Evolutionary conservation across 2,329 filamentous ascomycete species (phyloP).

Genomic region (Chrysoporthe cubensis): DNA sequence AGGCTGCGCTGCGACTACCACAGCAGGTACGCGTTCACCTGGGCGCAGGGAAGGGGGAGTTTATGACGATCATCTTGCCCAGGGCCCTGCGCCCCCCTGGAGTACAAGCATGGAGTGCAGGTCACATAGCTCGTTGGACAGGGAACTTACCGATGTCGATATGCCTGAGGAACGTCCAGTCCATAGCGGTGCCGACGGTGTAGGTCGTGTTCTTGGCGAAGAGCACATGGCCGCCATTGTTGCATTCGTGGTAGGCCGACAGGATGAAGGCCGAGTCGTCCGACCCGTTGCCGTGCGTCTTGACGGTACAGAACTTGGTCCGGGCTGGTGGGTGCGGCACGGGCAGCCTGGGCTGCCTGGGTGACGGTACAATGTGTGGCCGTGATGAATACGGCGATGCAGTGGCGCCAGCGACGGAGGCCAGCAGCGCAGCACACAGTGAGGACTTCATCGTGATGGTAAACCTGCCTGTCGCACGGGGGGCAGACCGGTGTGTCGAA

Average conservation of each 20-base stretch:
- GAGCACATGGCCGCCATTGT: conserved; percentile 62
- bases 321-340: conserved; percentile 35
- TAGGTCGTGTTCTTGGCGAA: conserved; percentile 59
- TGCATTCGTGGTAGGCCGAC: conserved; percentile 56
- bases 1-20: not conserved
- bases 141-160: conserved; percentile 59
- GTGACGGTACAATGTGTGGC: conserved; percentile 31
- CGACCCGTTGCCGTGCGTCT: conserved; percentile 52
- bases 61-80: not conserved
- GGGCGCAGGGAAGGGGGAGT: conserved; percentile 13
- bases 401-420: conserved; percentile 27
- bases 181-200: conserved; percentile 63
- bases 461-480: not conserved
- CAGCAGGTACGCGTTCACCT: conserved; percentile 27
- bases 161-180: conserved; percentile 63
- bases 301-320: conserved; percentile 57
- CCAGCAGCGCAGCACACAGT: conserved; percentile 29
- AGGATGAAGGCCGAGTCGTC: conserved; percentile 45
- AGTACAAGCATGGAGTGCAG: not conserved
- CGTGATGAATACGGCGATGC: conserved; percentile 29
- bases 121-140: not conserved
- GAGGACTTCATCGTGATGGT: conserved; percentile 31
- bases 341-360: conserved; percentile 34
- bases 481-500: conserved; percentile 10
- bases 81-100: not conserved